phyloP scores from a whole-genome alignment of 805 yeast genomes.

The Saccharomycopsis lassenensis region DNA sequence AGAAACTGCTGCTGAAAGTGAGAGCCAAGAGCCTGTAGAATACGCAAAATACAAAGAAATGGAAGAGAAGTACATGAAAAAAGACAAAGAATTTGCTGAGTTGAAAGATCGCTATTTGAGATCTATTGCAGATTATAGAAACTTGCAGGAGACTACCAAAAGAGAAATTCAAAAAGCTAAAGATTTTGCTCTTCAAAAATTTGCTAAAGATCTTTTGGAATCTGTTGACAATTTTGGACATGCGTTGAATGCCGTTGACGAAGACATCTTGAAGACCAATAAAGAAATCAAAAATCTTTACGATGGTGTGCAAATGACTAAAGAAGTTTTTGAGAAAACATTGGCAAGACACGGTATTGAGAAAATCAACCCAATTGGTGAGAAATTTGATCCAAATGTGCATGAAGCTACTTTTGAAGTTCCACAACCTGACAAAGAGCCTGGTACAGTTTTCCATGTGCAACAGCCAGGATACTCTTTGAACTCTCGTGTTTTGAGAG shows the following conservation, averaged over 20 bases:
- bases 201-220: constrained; percentile 81
- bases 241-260: constrained; percentile 64
- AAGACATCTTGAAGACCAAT: constrained; percentile 46
- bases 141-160: constrained; percentile 82
- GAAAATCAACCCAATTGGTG: constrained; percentile 76
- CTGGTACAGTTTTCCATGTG: constrained; percentile 87
- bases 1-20: too few species aligned
- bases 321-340: constrained; percentile 76
- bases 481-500: constrained; percentile 81
- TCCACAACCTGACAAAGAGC: constrained; percentile 77
- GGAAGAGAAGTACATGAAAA: constrained; percentile 43
- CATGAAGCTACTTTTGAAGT: constrained; percentile 91
- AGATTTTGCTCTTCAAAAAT: constrained; percentile 86
- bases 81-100: constrained; percentile 66
- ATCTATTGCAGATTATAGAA: constrained; percentile 85
- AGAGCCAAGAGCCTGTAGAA: too few species aligned
- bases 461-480: constrained; percentile 84
- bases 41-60: constrained; percentile 30
- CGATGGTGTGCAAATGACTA: constrained; percentile 88
- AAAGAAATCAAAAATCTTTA: constrained; percentile 61
- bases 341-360: constrained; percentile 67
- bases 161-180: constrained; percentile 77
- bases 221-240: constrained; percentile 85
- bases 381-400: constrained; percentile 77
- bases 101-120: constrained; percentile 75